Base-by-base conservation (phyloP, 371 early-diverging fungal species). In the Lichtheimia ramosa region DNA sequence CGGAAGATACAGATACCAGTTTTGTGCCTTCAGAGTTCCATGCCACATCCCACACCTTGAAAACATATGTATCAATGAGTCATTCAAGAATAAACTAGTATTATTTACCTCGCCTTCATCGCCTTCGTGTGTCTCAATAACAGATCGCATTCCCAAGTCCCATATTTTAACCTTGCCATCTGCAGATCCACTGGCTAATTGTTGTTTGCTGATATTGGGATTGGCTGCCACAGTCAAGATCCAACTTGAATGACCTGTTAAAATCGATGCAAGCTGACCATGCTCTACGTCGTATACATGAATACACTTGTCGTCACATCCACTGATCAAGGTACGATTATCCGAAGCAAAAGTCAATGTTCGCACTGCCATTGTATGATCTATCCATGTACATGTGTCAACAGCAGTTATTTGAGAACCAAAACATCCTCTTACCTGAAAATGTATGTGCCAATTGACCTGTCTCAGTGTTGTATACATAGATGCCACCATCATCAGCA, bases 281-380 rank as follows among this genome's bases (percentile, higher is more conserved):
- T 92, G 91, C 53, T 85, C 86, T 74, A 90, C 88, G 68, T 94
- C 94, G 64, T 91, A 89, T 14, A 94, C 80, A 70, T 91, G 85
- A 51, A 94, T 87, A 16, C 90, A 83, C 64, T 88, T 87, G 66
- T 94, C 93, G 58, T 94, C 94, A 43, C 87, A 86, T 39, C 88
- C 91, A 20, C 91, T 87, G 48, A 92, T 76, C 13, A 92, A 71
- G 2, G 84, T 83, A 12, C 79, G 74, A 28, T 86, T 87, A 63
- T 92, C 93, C 1, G 86, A 82, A 0, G 92, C 83, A 73, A 92
- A 94, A 5, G 85, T 71, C 21, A 94, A 59, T 7, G 85, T 71
- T 48, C 94, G 81, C 7, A 92, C 87, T 28, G 89, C 81, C 87
- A 87, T 79, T 10, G 90, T 83, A 65, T 93, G 94, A 6, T 88